phyloP scores from a whole-genome alignment of 148 eudicot species.

The Nepenthes mirabilis region DNA sequence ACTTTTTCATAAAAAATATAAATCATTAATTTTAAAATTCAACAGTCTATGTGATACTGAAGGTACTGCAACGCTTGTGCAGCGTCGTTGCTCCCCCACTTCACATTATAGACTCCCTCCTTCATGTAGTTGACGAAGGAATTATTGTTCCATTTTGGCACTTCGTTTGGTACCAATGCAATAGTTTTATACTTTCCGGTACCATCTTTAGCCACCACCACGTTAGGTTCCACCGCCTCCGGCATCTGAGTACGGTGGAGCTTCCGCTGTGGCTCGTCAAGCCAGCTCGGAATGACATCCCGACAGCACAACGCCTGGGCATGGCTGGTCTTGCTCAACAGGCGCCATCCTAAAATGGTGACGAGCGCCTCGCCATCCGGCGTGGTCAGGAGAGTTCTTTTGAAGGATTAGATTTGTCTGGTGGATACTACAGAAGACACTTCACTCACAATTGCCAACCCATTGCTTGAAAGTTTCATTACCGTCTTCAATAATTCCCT shows the following conservation, averaged over 20 bases:
- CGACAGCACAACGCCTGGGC: not conserved
- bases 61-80: too few species aligned
- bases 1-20: too few species aligned
- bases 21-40: too few species aligned
- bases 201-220: slow-evolving; percentile 64
- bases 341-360: not conserved
- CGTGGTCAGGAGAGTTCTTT: slow-evolving; percentile 26
- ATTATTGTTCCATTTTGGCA: slow-evolving; percentile 27
- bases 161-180: slow-evolving; percentile 32
- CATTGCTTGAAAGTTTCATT: slow-evolving; percentile 53
- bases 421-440: slow-evolving; percentile 12
- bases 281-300: not conserved
- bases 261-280: slow-evolving; percentile 11
- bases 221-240: slow-evolving; percentile 23
- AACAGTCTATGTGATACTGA: too few species aligned
- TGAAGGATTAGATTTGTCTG: not conserved
- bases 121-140: slow-evolving; percentile 46
- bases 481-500: slow-evolving; percentile 15
- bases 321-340: not conserved
- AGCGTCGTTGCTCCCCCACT: too few species aligned
- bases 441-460: slow-evolving; percentile 45
- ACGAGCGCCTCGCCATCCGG: not conserved
- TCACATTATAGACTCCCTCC: slow-evolving; percentile 37
- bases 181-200: slow-evolving; percentile 47
- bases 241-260: slow-evolving; percentile 9